A percentile compares a stretch with the other conserved stretches of the same genome.
phyloP scores from a whole-genome alignment of 192 early-diverging fungal genomes.

The Coemansia erecta region DNA sequence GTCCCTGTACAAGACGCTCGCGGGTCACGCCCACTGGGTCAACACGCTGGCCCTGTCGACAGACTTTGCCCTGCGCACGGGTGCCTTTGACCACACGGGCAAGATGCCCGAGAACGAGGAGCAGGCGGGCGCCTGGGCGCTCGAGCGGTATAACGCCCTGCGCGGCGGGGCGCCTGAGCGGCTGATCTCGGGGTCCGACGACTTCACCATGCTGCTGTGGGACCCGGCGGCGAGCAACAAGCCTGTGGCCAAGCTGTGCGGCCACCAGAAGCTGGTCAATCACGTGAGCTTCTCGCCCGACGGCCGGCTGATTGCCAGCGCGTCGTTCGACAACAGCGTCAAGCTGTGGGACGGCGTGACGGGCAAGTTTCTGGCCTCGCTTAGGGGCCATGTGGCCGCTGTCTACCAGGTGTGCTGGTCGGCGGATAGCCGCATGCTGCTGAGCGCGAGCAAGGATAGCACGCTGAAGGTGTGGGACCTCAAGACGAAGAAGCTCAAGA shows the following conservation, averaged over 20 bases:
- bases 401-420: slow-evolving; percentile 98
- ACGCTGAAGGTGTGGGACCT: slow-evolving; percentile 95
- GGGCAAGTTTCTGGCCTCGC: slow-evolving; percentile 87
- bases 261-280: slow-evolving; percentile 95
- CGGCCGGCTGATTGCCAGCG: slow-evolving; percentile 83
- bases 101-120: slow-evolving; percentile 57
- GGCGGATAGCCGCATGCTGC: slow-evolving; percentile 86
- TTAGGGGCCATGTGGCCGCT: slow-evolving; percentile 92
- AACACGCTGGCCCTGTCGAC: slow-evolving; percentile 91
- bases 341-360: slow-evolving; percentile 93
- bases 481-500: slow-evolving; percentile 84
- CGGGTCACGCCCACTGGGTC: slow-evolving; percentile 97
- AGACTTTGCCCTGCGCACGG: slow-evolving; percentile 87
- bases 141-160: slow-evolving; percentile 72
- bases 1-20: slow-evolving; percentile 76
- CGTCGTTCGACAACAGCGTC: slow-evolving; percentile 95
- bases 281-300: slow-evolving; percentile 93
- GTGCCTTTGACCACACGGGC: slow-evolving; percentile 84
- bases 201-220: slow-evolving; percentile 98
- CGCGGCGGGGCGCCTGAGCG: slow-evolving; percentile 71
- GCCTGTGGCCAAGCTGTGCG: slow-evolving; percentile 77
- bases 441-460: slow-evolving; percentile 87
- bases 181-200: slow-evolving; percentile 91
- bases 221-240: slow-evolving; percentile 80
- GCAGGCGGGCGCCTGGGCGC: slow-evolving; percentile 72